These are phyloP conservation scores for Candida sp. DNA, from an alignment of 1,139 yeast species.

Conservation along the genomic window DNA sequence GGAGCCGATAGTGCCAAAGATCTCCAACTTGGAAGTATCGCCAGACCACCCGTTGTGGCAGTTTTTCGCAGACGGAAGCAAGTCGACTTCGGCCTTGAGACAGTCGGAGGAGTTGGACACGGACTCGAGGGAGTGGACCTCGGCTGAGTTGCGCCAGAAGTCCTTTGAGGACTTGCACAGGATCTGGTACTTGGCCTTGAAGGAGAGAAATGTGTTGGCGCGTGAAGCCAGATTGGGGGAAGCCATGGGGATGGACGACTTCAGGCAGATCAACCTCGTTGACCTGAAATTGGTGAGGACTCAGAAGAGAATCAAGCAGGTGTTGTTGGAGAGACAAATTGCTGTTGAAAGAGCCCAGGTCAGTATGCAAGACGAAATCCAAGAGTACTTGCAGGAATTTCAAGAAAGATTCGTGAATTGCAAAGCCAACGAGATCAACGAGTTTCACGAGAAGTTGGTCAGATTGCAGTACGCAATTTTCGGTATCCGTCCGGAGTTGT, in stretches of 20 bases:
- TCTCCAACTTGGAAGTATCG: conserved; percentile 68
- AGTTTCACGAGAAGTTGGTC: conserved; percentile 68
- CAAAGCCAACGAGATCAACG: conserved; percentile 58
- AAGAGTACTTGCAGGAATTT: conserved; percentile 59
- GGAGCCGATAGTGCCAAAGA: conserved; percentile 88
- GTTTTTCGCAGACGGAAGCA: conserved; percentile 67
- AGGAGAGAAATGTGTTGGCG: conserved; percentile 79
- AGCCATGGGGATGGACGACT: conserved; percentile 29
- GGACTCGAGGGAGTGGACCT: conserved; percentile 80
- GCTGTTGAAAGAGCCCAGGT: conserved; percentile 67
- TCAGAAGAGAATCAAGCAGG: conserved; percentile 76
- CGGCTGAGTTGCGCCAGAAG: conserved; percentile 89
- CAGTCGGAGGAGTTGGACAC: conserved; percentile 54
- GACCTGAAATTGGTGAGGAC: conserved; percentile 42
- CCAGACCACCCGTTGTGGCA: conserved; percentile 97
- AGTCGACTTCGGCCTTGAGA: conserved; percentile 59
- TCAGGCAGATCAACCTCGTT: conserved; percentile 29
- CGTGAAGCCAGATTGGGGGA: conserved; percentile 66
- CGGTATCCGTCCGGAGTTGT: conserved; percentile 64
- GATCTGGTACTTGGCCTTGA: conserved; percentile 86
- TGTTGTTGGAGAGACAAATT: conserved; percentile 82
- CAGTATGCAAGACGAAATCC: conserved; percentile 45
- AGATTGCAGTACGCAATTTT: conserved; percentile 83
- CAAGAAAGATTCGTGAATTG: conserved; percentile 60
- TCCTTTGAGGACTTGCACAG: conserved; percentile 91